Conservation (phyloP, 768 basidiomycete genomes). For the Myochromella boudieri region DNA sequence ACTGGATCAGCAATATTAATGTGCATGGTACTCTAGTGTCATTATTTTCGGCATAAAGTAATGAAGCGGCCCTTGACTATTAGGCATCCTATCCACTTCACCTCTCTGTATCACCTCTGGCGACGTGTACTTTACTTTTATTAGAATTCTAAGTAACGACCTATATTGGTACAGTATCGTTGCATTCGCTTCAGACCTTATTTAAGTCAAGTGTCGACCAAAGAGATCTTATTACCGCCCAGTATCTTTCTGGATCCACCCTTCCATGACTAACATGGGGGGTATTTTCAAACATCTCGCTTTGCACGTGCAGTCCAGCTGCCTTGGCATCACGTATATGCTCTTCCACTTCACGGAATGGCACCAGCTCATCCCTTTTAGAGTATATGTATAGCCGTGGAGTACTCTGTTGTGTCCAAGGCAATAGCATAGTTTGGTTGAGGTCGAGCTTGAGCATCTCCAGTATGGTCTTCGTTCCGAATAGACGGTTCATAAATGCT, state of each 20-base stretch:
- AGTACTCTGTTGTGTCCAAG: constrained; percentile 38
- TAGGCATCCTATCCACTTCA: no score
- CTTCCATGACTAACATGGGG: constrained; percentile 48
- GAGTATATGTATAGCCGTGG: constrained; percentile 49
- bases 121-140: no score
- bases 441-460: constrained; percentile 27
- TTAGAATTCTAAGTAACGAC: no score
- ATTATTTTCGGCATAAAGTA: no score
- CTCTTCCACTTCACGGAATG: constrained; percentile 31
- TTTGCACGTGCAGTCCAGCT: constrained; percentile 29
- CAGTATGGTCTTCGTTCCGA: constrained; percentile 22
- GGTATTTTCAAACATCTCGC: constrained; percentile 38
- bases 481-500: constrained; percentile 21
- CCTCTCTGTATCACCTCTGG: no score
- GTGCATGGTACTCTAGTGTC: no score
- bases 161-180: no score
- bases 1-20: no score
- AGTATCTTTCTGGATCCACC: constrained; percentile 41
- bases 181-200: no score
- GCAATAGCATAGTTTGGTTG: constrained; percentile 29
- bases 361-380: constrained; percentile 38
- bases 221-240: constrained; percentile 34
- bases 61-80: no score
- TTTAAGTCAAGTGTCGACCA: no score
- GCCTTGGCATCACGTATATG: constrained; percentile 32